A percentile compares a stretch with the other conserved stretches of the same genome.
Conservation (phyloP, 805 yeast genomes). For the Yarrowia sp. region DNA sequence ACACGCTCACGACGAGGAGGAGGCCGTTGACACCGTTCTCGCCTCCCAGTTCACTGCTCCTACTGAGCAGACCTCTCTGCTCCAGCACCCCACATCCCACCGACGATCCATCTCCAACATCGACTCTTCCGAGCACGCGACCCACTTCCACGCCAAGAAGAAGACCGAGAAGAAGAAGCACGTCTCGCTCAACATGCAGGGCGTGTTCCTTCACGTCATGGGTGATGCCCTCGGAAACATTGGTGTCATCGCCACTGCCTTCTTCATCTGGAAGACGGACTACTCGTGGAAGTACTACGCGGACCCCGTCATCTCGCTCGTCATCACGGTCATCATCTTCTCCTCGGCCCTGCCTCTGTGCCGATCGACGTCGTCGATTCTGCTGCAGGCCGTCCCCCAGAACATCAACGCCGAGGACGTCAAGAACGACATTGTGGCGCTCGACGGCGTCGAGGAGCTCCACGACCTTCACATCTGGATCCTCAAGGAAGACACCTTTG, state of each 20-base stretch:
- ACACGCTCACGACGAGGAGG: constrained; percentile 30
- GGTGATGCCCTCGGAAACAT: constrained; percentile 96
- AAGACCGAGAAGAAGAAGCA: constrained; percentile 34
- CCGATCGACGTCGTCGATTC: constrained; percentile 76
- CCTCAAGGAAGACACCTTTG: constrained; percentile 76
- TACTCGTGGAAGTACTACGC: constrained; percentile 81
- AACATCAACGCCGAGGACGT: constrained; percentile 73
- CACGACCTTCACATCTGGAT: constrained; percentile 98
- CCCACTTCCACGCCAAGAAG: constrained; percentile 38
- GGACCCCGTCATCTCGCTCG: constrained; percentile 82
- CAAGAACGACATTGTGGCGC: constrained; percentile 59
- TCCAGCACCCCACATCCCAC: constrained; percentile 21
- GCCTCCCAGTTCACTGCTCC: constrained; percentile 15
- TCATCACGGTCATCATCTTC: constrained; percentile 85
- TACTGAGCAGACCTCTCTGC: constrained; percentile 29
- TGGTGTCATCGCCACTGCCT: constrained; percentile 86
- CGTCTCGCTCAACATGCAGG: constrained; percentile 92
- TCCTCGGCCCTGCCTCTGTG: constrained; percentile 90
- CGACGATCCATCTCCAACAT: constrained; percentile 28
- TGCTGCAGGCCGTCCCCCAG: constrained; percentile 92
- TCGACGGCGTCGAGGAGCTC: constrained; percentile 75
- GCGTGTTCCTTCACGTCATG: constrained; percentile 89
- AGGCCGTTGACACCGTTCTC: not conserved
- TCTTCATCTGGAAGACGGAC: constrained; percentile 91
- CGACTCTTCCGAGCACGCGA: constrained; percentile 32